Percentiles rank a stretch among this genome's conserved stretches.
Conservation (phyloP, 805 yeast genomes). For the Ogataea glucozyma region DNA sequence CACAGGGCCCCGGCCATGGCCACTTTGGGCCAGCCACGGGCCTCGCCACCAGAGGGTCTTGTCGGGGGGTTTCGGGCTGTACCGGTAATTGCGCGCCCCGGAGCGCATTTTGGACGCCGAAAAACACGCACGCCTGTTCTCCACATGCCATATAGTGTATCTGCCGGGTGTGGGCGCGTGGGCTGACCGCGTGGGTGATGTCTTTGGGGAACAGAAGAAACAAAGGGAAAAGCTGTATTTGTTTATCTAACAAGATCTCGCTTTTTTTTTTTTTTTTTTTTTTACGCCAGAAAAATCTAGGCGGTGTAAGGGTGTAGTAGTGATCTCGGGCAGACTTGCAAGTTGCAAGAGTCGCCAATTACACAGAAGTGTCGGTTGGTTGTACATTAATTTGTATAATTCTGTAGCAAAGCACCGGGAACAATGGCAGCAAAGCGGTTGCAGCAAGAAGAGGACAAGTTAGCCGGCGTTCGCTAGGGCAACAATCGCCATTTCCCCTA, state of each 20-base stretch:
- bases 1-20: neutral
- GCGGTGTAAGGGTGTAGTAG: neutral
- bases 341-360: too few relatives aligned
- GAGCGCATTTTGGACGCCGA: neutral
- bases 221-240: neutral
- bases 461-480: too few relatives aligned
- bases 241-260: neutral
- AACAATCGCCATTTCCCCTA: too few relatives aligned
- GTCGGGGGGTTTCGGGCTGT: neutral
- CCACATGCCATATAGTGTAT: neutral
- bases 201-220: neutral
- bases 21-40: neutral
- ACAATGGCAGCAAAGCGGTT: neutral
- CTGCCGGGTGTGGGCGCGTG: neutral
- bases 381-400: too few relatives aligned
- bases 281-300: neutral
- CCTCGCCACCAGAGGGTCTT: neutral
- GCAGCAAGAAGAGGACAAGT: too few relatives aligned
- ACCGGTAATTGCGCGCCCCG: neutral
- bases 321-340: too few relatives aligned
- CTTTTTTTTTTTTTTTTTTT: neutral
- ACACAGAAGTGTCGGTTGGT: too few relatives aligned
- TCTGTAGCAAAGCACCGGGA: neutral
- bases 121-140: conserved; percentile 1
- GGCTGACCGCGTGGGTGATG: neutral